Conservation (phyloP, 108 stramenopile genomes). For the Epithemia pelagica region DNA sequence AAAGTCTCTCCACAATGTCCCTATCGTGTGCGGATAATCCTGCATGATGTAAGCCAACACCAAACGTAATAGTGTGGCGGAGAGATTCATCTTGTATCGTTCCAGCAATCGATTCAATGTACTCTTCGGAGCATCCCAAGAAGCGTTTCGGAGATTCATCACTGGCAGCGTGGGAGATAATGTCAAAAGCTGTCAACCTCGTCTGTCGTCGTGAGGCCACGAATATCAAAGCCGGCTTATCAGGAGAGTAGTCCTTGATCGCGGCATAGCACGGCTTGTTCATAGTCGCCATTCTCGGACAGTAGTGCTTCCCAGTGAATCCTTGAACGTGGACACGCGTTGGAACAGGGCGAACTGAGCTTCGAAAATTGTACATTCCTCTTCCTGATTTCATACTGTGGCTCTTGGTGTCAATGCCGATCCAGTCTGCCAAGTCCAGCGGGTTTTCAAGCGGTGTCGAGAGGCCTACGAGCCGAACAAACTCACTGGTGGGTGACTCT, state of each 20-base stretch:
- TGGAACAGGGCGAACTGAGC: conserved; percentile 93
- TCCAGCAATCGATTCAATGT: conserved; percentile 58
- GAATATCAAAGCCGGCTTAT: conserved; percentile 92
- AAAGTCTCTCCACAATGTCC: conserved; percentile 85
- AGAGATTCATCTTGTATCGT: conserved; percentile 83
- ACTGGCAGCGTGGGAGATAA: conserved; percentile 79
- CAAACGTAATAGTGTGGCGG: conserved; percentile 91
- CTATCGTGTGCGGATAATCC: conserved; percentile 71
- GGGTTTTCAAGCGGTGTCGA: conserved; percentile 97
- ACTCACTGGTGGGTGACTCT: conserved; percentile 16
- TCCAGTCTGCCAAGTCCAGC: conserved; percentile 93
- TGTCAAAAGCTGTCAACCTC: conserved; percentile 91
- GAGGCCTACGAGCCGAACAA: conserved; percentile 88
- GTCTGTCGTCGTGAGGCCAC: conserved; percentile 92
- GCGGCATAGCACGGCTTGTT: conserved; percentile 98
- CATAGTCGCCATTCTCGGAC: conserved; percentile 98
- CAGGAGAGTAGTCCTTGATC: conserved; percentile 89
- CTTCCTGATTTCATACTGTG: conserved; percentile 15
- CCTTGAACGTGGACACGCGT: conserved; percentile 93
- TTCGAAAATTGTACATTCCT: conserved; percentile 95
- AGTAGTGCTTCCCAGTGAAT: conserved; percentile 94
- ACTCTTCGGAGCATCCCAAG: conserved; percentile 65
- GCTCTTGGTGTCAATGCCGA: conserved; percentile 78
- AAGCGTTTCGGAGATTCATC: conserved; percentile 75
- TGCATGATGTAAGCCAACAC: conserved; percentile 98